Conservation (phyloP, 208 protist species). For the Leishmania guyanensis region DNA sequence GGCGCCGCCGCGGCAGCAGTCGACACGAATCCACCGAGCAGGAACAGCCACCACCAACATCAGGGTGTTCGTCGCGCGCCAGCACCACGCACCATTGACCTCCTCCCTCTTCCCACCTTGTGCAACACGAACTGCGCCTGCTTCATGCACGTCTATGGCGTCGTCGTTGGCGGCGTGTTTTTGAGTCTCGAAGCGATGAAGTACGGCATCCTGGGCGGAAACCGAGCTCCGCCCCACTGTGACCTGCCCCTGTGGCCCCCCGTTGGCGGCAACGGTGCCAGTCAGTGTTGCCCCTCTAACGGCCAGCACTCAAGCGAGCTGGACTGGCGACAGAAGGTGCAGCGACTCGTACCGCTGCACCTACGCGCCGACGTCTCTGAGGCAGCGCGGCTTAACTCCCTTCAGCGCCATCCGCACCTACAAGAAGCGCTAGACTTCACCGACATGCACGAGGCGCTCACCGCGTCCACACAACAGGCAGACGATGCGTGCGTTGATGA, state of each 20-base stretch:
- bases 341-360: conserved; percentile 18
- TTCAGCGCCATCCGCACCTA: conserved; percentile 22
- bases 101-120: conserved; percentile 30
- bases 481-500: not conserved
- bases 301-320: not conserved
- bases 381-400: conserved; percentile 13
- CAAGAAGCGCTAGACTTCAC: conserved; percentile 13
- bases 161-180: conserved; percentile 47
- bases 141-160: conserved; percentile 60
- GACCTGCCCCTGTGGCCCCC: conserved; percentile 38
- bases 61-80: not conserved
- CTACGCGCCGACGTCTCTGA: conserved; percentile 21
- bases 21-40: not conserved
- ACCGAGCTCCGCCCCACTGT: conserved; percentile 37
- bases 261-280: conserved; percentile 13
- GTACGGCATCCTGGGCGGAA: conserved; percentile 66
- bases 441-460: conserved; percentile 19
- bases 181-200: conserved; percentile 70
- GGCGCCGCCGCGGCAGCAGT: conserved; percentile 2
- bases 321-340: conserved; percentile 1
- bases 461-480: not conserved
- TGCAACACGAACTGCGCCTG: conserved; percentile 30
- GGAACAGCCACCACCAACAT: not conserved
- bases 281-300: not conserved
- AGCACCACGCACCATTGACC: conserved; percentile 18